Percentiles rank a stretch among this genome's conserved stretches.
phyloP scores from a whole-genome alignment of 352 stramenopile species.

The Pythium brachiatum region DNA sequence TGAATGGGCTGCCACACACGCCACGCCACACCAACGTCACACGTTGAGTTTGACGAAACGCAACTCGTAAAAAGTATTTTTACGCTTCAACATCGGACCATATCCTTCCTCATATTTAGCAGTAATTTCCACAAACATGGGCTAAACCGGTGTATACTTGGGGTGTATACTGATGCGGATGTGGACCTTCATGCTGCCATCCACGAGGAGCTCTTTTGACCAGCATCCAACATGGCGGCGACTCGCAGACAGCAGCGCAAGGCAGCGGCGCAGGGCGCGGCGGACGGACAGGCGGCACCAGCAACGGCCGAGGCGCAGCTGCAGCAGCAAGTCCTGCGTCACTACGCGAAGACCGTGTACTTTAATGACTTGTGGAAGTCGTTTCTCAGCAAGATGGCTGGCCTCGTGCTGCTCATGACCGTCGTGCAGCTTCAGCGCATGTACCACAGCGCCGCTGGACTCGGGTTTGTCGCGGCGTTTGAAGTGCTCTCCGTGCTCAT shows the following conservation, averaged over 20 bases:
- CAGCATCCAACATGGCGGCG: neutral
- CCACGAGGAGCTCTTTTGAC: too few species aligned
- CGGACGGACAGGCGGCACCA: neutral
- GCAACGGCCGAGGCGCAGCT: slow-evolving; percentile 30
- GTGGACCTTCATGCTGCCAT: too few species aligned
- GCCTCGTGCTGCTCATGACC: slow-evolving; percentile 65
- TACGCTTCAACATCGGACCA: slow-evolving; percentile 21
- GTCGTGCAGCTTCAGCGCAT: slow-evolving; percentile 61
- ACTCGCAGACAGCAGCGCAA: slow-evolving; percentile 4
- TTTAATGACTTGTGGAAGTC: slow-evolving; percentile 85
- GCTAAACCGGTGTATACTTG: neutral
- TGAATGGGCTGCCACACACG: slow-evolving; percentile 10
- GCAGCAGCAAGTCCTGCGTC: slow-evolving; percentile 69
- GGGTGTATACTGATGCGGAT: neutral
- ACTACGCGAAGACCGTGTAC: slow-evolving; percentile 83
- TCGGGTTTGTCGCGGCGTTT: slow-evolving; percentile 61
- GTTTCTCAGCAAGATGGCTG: slow-evolving; percentile 78
- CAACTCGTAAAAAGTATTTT: slow-evolving; percentile 23
- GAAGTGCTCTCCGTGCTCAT: slow-evolving; percentile 63
- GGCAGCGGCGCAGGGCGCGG: neutral
- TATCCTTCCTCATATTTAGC: neutral
- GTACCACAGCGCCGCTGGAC: slow-evolving; percentile 36
- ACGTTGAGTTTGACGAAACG: slow-evolving; percentile 11
- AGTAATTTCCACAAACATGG: too few species aligned
- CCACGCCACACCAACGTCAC: slow-evolving; percentile 10